Base-by-base conservation (phyloP, 2,329 filamentous ascomycete genomes). In the Trichoderma citrinoviride region DNA sequence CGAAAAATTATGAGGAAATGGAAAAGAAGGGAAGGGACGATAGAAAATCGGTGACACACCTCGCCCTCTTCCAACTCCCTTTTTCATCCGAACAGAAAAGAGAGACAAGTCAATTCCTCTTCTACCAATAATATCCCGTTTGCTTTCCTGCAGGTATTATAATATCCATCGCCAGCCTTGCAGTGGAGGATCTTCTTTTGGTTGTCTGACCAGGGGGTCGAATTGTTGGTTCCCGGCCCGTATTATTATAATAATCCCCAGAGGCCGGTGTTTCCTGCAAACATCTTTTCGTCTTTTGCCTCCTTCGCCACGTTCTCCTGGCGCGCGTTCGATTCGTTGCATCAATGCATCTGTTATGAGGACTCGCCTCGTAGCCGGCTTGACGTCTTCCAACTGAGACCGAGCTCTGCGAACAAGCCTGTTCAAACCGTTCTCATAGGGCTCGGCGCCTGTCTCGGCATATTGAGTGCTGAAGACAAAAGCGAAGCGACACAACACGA, bases 161-260 rank as follows among this genome's bases (percentile, higher is more conserved):
- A 27, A 33, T 44, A n/a, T 44, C 12, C 15, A 23, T 14, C 23
- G 40, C 23, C 43, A 44, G 33, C 19, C 40, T 33, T 37, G 40
- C 40, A 54, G 33, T 43, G 58, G 47, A 44, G 23, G 58, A 46
- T 52, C 23, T 53, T 46, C 27, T 40, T 44, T 54, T 61, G 33
- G 37, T 27, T 44, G 46, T 40, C 58, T 62, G 25, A 33, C 40
- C 58, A 54, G 49, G 57, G 58, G 58, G 58, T 62, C 10, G 37
- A 54, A 25, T 43, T 43, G 33, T 41, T 50, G 33, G 33, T 27
- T 19, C 53, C 3, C 37, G 43, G 37, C 33, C 53, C 19, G 17
- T 19, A 53, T 53, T 21, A 57, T 57, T n/a, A 37, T n/a, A n/a
- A n/a, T n/a, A 41, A 27, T 23, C 60, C 33, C 33, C 10, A 14